Evolutionary conservation across 164 flowering plant species (phyloP), one percentile per base, ranked within the genome.

Genomic region (Hamamelis virginiana): DNA sequence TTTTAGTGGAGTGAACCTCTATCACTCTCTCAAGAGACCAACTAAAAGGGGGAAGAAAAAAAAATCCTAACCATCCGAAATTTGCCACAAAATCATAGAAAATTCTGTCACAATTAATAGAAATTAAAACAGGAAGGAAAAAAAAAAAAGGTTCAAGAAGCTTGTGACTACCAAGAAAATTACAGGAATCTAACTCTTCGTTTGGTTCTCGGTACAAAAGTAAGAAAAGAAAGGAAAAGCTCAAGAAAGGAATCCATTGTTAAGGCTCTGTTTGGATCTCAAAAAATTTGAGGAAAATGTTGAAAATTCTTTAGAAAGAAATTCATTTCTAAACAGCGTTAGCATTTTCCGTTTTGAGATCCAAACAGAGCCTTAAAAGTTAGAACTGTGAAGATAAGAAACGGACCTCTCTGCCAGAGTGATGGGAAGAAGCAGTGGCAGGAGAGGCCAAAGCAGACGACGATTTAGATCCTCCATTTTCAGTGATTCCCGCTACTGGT

Each of bases 321-420:
- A 14, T 61, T 61, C 19, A 14, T 50, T 43, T 46, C 22, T 27
- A 1, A 5, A 33, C 8, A 23, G 51, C 2, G 8, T 18, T 50
- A 38, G 27, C 26, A 50, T 22, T 4, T 23, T 19, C 18, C 55
- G 6, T 8, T n/a, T 6, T 6, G 41, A 33, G 6, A 8, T 19
- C 44, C 25, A 66, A 66, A 41, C 46, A n/a, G 50, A 59, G 48
- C 57, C 59, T 1, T 55, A 55, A 25, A 55, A 33, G 41, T 33
- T 33, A 13, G 22, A n/a, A 23, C 25, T 12, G 5, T 57, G 18
- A 16, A 18, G 28, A 46, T 12, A 14, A 55, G 25, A 65, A 28
- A 46, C 3, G 16, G 57, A 80, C 83, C 83, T 80, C 76, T 28
- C 75, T 75, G 72, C 80, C 76, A 38, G 74, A 48, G 69, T 62